Percentiles rank a stretch among this genome's conserved stretches.
Evolutionary conservation across 2,329 filamentous ascomycete species (phyloP).

Genomic region (Cordyceps farinosa): DNA sequence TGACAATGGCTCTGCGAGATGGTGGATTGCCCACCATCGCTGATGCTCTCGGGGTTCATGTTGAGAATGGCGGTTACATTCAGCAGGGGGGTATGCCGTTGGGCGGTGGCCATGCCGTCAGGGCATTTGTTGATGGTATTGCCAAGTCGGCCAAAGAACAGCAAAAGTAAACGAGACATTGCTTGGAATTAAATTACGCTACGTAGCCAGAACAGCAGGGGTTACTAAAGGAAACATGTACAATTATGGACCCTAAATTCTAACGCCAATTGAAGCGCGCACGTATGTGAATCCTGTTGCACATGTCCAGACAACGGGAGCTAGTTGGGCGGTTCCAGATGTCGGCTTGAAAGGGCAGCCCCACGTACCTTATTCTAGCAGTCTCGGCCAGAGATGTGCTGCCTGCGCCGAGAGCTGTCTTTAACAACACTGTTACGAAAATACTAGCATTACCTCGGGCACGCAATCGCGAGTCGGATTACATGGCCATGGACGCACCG

Average conservation of each 20-base stretch:
- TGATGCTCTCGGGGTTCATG: slow-evolving; percentile 75
- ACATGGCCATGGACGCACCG: slow-evolving; percentile 20
- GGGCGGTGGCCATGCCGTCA: slow-evolving; percentile 82
- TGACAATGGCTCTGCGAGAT: slow-evolving; percentile 85
- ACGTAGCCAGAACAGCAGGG: not conserved
- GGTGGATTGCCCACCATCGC: slow-evolving; percentile 87
- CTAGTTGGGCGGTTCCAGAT: not conserved
- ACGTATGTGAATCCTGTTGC: not conserved
- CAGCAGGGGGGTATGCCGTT: slow-evolving; percentile 75
- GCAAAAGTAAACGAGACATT: slow-evolving; percentile 22
- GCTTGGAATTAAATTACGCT: not conserved
- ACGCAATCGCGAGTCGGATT: slow-evolving; percentile 24
- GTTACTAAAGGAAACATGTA: not conserved
- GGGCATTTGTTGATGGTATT: slow-evolving; percentile 87
- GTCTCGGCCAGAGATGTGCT: not conserved
- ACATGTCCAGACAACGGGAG: not conserved
- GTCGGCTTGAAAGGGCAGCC: slow-evolving; percentile 1
- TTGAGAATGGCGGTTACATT: slow-evolving; percentile 82
- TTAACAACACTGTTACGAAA: slow-evolving; percentile 4
- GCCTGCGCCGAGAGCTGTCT: slow-evolving; percentile 3
- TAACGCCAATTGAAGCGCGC: not conserved
- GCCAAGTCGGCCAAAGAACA: slow-evolving; percentile 71
- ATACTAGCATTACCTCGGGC: not conserved
- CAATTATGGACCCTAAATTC: not conserved
- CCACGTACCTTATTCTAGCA: slow-evolving; percentile 2